Percentiles rank a stretch among this genome's conserved stretches.
Conservation (phyloP, 2,329 filamentous ascomycete genomes). For the Xylaria polymorpha region DNA sequence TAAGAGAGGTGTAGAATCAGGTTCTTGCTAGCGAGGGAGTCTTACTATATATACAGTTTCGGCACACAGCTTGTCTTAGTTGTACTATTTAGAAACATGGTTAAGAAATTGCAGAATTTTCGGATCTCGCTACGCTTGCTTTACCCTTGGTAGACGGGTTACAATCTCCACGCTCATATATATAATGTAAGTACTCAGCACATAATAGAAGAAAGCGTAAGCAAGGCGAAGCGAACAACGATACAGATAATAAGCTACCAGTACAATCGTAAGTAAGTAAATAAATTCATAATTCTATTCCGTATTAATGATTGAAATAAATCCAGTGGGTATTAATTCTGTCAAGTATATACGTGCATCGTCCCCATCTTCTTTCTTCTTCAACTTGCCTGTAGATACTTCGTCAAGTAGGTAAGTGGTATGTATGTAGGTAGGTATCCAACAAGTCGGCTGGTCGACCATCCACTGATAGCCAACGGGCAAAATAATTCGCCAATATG, state of each 20-base stretch:
- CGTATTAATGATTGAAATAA: background rate
- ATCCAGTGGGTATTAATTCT: constrained; percentile 4
- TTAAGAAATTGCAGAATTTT: no score
- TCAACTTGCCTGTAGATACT: background rate
- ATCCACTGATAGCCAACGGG: background rate
- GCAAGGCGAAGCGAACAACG: no score
- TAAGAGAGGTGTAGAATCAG: no score
- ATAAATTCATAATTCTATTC: background rate
- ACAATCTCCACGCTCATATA: no score
- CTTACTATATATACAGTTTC: no score
- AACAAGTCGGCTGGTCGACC: background rate
- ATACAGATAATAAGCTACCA: background rate
- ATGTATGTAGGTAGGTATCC: background rate
- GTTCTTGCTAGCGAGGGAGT: no score
- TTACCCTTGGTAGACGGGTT: no score
- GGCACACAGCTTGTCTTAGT: no score
- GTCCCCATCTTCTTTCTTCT: background rate
- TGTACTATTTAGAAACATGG: no score
- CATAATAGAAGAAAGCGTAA: no score
- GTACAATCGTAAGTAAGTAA: background rate
- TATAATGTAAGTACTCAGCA: no score
- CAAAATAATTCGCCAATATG: background rate
- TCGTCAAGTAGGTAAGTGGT: background rate
- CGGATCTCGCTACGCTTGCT: no score
- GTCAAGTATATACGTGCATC: background rate